A percentile compares a stretch with the other conserved stretches of the same genome.
These are phyloP conservation scores for Anastatica hierochuntica DNA, from an alignment of 345 rosid species.

Conservation along the genomic window DNA sequence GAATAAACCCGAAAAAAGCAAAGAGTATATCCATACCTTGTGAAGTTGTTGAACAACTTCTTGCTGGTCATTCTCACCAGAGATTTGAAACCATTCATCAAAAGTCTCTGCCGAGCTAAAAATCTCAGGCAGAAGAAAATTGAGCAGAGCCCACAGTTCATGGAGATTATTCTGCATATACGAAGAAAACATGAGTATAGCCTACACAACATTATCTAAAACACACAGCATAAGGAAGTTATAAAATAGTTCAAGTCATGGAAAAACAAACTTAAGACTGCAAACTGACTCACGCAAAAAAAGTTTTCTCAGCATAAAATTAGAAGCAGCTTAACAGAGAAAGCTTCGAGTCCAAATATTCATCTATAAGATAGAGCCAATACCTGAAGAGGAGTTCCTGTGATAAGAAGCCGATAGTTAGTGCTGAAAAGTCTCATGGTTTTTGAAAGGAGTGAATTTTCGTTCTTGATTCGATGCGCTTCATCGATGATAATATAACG, in stretches of 20 bases:
- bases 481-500: slow-evolving; percentile 96
- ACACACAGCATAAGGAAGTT: no score
- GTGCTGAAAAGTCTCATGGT: slow-evolving; percentile 93
- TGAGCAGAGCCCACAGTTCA: slow-evolving; percentile 97
- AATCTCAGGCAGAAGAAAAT: slow-evolving; percentile 92
- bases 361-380: slow-evolving; percentile 9
- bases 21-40: slow-evolving; percentile 50
- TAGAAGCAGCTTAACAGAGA: neutral
- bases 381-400: slow-evolving; percentile 99
- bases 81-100: slow-evolving; percentile 99
- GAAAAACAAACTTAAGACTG: neutral
- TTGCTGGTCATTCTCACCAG: slow-evolving; percentile 98
- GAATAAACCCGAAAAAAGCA: neutral
- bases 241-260: neutral
- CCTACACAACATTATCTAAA: no score
- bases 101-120: slow-evolving; percentile 99
- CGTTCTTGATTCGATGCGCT: slow-evolving; percentile 97
- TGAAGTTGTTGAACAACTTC: slow-evolving; percentile 99
- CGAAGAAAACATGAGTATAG: slow-evolving; percentile 9
- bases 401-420: slow-evolving; percentile 90
- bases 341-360: neutral
- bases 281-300: neutral
- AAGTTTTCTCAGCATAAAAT: neutral
- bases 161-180: slow-evolving; percentile 95
- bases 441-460: slow-evolving; percentile 93